A percentile compares a stretch with the other conserved stretches of the same genome.
Evolutionary conservation across 108 stramenopile genomes (phyloP).

Genomic region (Cyclotella choctawhatcheeana): DNA sequence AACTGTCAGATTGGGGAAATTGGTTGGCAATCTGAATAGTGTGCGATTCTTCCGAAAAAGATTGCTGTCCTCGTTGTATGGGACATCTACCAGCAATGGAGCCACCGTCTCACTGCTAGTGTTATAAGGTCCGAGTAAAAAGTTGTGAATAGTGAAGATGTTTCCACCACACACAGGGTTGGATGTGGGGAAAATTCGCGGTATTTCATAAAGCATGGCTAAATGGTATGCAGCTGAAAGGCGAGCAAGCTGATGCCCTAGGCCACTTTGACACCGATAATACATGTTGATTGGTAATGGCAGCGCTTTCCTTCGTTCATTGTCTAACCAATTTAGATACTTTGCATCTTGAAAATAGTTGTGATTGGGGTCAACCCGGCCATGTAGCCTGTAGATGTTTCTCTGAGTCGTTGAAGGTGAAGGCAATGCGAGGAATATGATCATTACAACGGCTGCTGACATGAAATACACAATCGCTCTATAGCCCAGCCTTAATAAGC

Average conservation of each 20-base stretch:
- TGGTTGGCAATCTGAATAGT: background rate
- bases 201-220: slow-evolving; percentile 13
- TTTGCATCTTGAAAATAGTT: background rate
- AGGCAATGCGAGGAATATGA: no score
- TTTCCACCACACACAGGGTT: slow-evolving; percentile 6
- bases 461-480: no score
- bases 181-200: background rate
- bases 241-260: slow-evolving; percentile 8
- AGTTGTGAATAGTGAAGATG: slow-evolving; percentile 8
- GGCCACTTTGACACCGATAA: background rate
- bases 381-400: no score
- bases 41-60: background rate
- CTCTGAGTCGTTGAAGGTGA: no score
- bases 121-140: slow-evolving; percentile 1
- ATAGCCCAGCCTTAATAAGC: no score
- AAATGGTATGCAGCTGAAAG: slow-evolving; percentile 13
- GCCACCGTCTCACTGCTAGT: background rate
- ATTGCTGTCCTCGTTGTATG: background rate
- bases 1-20: background rate
- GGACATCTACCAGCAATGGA: background rate
- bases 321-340: background rate
- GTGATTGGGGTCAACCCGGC: background rate
- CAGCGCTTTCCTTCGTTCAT: background rate
- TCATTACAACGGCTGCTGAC: no score
- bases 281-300: background rate